Conservation (phyloP, 2,329 filamentous ascomycete genomes). For the Colletotrichum coccodes region DNA sequence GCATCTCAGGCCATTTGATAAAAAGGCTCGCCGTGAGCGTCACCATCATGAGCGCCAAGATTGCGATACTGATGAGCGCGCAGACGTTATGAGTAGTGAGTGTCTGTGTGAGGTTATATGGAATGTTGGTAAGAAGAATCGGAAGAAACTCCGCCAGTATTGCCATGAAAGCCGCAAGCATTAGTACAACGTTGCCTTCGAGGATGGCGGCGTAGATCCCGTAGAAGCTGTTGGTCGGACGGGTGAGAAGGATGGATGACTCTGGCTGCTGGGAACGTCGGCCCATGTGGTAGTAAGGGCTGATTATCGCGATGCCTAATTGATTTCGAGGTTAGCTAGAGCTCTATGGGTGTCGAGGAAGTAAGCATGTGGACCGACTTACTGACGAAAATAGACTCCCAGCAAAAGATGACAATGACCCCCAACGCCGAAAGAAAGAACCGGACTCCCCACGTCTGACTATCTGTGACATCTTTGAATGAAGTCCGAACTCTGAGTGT, state of each 20-base stretch:
- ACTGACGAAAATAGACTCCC: constrained; percentile 52
- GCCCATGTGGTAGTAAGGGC: constrained; percentile 54
- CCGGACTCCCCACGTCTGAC: constrained; percentile 53
- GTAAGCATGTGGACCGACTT: constrained; percentile 19
- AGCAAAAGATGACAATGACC: constrained; percentile 52
- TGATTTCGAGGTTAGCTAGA: background rate
- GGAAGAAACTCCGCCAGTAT: constrained; percentile 62
- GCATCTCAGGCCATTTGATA: constrained; percentile 54
- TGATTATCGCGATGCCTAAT: constrained; percentile 55
- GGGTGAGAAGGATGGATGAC: constrained; percentile 52
- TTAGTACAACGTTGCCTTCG: constrained; percentile 50
- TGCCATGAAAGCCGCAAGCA: constrained; percentile 51
- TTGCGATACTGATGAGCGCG: constrained; percentile 48
- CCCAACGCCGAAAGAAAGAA: constrained; percentile 54
- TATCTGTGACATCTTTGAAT: constrained; percentile 48
- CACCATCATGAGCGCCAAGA: constrained; percentile 55
- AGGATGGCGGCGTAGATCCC: constrained; percentile 51
- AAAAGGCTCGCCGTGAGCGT: constrained; percentile 52
- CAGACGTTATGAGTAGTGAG: constrained; percentile 51
- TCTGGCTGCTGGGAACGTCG: constrained; percentile 44
- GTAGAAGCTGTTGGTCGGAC: constrained; percentile 56
- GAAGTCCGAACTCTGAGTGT: constrained; percentile 32
- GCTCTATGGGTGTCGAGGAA: background rate
- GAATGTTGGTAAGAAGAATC: constrained; percentile 58
- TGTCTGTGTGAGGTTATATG: constrained; percentile 55